Percentiles rank a stretch among this genome's conserved stretches.
Evolutionary conservation across 2,329 filamentous ascomycete species (phyloP).

Genomic region (Cladosporium sp.): DNA sequence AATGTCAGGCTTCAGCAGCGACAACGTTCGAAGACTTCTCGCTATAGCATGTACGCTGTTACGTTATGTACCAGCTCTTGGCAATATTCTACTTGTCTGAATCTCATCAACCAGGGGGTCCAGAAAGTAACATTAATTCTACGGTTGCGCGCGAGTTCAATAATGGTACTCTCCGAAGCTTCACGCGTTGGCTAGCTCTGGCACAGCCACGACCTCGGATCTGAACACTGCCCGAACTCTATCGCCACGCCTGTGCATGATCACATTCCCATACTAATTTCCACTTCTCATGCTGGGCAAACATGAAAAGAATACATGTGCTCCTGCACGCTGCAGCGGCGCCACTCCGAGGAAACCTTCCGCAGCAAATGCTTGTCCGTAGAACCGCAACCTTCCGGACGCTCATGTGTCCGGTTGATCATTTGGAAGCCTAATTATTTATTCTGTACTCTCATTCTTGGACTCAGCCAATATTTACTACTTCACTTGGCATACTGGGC

Average conservation of each 20-base stretch:
- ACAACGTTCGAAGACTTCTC: background rate
- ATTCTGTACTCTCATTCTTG: background rate
- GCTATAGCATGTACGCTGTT: background rate
- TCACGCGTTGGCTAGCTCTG: background rate
- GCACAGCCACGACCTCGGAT: background rate
- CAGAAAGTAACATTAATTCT: background rate
- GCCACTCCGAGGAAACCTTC: background rate
- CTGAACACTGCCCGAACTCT: background rate
- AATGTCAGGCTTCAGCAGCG: background rate
- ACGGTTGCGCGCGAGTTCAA: background rate
- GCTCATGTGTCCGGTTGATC: background rate
- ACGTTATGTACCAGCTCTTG: background rate
- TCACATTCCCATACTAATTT: background rate
- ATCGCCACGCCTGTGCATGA: background rate
- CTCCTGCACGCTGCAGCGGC: background rate
- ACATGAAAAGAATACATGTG: background rate
- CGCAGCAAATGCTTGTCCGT: background rate
- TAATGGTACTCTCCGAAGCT: background rate
- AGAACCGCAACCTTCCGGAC: background rate
- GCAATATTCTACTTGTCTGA: background rate
- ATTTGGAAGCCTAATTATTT: background rate
- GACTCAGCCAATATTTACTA: background rate
- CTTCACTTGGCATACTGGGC: background rate
- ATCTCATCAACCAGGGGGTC: background rate
- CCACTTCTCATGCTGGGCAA: background rate